Conservation (phyloP, 2,329 filamentous ascomycete species). For the Metarhizium album region DNA sequence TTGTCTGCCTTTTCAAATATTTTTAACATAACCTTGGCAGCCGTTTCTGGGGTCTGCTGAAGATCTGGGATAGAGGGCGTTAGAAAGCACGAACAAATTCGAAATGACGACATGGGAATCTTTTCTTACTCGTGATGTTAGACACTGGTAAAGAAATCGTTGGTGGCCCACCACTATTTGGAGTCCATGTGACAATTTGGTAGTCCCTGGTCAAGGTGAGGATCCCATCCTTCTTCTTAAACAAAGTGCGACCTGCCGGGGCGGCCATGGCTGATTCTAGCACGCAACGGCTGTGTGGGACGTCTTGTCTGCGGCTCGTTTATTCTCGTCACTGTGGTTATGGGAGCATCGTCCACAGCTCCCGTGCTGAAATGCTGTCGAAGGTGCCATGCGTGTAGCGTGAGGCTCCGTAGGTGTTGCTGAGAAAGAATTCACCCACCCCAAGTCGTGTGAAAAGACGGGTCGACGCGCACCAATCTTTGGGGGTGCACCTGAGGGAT, state of each 20-base stretch:
- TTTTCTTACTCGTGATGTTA: conserved; percentile 66
- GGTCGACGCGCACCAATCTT: neutral
- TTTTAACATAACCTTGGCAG: conserved; percentile 86
- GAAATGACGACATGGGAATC: conserved; percentile 3
- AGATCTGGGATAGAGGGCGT: conserved; percentile 49
- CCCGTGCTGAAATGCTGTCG: neutral
- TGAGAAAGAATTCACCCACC: neutral
- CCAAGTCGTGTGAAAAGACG: neutral
- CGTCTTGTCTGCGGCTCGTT: neutral
- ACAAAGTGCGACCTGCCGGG: conserved; percentile 58
- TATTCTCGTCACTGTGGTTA: neutral
- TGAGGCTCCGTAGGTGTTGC: neutral
- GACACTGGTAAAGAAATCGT: conserved; percentile 59
- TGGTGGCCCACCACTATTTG: conserved; percentile 52
- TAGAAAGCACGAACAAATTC: neutral
- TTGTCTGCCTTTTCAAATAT: conserved; percentile 64
- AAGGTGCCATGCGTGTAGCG: neutral
- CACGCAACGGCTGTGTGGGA: neutral
- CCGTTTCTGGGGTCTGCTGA: conserved; percentile 85
- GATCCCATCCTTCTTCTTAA: conserved; percentile 93
- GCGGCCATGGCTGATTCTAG: conserved; percentile 35
- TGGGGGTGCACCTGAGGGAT: too few relatives aligned
- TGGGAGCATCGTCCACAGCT: neutral
- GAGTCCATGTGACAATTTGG: conserved; percentile 71
- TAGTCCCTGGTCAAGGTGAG: conserved; percentile 65